Evolutionary conservation across 1,284 basidiomycete genomes (phyloP).

Genomic region (Coriolopsis trogii): DNA sequence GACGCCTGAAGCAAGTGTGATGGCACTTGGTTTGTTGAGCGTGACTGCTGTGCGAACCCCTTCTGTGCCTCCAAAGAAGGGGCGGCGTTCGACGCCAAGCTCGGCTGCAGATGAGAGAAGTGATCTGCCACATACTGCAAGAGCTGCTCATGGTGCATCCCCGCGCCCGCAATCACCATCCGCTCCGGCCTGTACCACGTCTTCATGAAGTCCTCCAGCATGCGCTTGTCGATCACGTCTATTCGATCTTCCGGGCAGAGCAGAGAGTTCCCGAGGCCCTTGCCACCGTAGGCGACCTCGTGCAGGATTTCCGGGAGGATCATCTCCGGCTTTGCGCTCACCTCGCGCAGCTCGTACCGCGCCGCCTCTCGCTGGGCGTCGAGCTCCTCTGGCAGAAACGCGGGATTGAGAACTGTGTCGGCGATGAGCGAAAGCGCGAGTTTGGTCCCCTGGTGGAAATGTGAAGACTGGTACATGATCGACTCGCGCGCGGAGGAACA

Average conservation of each 20-base stretch:
- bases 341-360: slow-evolving; percentile 91
- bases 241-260: slow-evolving; percentile 89
- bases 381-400: slow-evolving; percentile 81
- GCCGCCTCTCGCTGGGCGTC: slow-evolving; percentile 87
- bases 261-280: slow-evolving; percentile 87
- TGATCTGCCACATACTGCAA: slow-evolving; percentile 84
- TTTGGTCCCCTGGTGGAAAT: slow-evolving; percentile 86
- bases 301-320: slow-evolving; percentile 95
- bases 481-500: slow-evolving; percentile 92
- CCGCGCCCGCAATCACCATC: slow-evolving; percentile 94
- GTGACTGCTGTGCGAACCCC: slow-evolving; percentile 30
- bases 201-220: slow-evolving; percentile 70
- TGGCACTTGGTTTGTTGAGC: slow-evolving; percentile 31
- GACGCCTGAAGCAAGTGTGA: slow-evolving; percentile 49
- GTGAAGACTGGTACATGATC: slow-evolving; percentile 98
- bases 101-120: slow-evolving; percentile 80
- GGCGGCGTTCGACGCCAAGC: neutral
- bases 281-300: slow-evolving; percentile 78
- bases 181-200: slow-evolving; percentile 93
- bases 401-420: slow-evolving; percentile 86
- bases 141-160: slow-evolving; percentile 88
- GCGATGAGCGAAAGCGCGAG: slow-evolving; percentile 88
- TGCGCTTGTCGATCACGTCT: slow-evolving; percentile 64
- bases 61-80: neutral
- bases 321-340: slow-evolving; percentile 90